Conservation (phyloP, 768 basidiomycete species). For the Mycena indigotica region DNA sequence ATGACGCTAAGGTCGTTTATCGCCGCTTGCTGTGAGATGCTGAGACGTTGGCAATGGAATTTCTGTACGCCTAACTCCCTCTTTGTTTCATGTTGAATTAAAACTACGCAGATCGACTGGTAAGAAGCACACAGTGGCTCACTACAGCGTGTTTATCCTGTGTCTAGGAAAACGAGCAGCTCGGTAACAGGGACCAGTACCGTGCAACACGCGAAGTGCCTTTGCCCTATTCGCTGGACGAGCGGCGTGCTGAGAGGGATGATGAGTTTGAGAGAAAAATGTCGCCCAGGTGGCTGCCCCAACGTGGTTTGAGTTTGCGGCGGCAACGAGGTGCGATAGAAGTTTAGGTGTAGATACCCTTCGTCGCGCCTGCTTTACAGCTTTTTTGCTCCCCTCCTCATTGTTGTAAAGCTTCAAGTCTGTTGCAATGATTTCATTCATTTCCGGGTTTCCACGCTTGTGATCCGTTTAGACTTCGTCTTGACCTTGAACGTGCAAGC, state of each 20-base stretch:
- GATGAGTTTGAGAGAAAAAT: conserved; percentile 11
- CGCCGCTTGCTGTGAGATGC: conserved; percentile 69
- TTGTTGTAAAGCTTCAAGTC: neutral
- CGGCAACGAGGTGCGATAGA: conserved; percentile 6
- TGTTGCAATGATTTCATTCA: neutral
- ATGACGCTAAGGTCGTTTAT: conserved; percentile 66
- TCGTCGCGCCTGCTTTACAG: neutral
- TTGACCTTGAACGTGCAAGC: neutral
- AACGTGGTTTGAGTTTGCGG: conserved; percentile 18
- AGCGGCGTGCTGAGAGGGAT: conserved; percentile 9
- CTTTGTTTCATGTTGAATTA: neutral
- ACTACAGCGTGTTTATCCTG: neutral
- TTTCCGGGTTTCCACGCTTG: neutral
- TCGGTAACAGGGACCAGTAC: conserved; percentile 92
- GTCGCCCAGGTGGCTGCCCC: conserved; percentile 2
- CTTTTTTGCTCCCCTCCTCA: neutral
- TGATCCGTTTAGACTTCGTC: neutral
- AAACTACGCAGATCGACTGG: conserved; percentile 56
- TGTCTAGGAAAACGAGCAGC: conserved; percentile 78
- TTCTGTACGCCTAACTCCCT: conserved; percentile 59
- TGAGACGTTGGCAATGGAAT: conserved; percentile 90
- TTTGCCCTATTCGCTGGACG: conserved; percentile 17
- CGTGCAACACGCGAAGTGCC: conserved; percentile 75
- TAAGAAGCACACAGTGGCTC: neutral
- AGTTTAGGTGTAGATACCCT: conserved; percentile 2